phyloP scores from a whole-genome alignment of 352 stramenopile species.

The Globisporangium uncinulatum region DNA sequence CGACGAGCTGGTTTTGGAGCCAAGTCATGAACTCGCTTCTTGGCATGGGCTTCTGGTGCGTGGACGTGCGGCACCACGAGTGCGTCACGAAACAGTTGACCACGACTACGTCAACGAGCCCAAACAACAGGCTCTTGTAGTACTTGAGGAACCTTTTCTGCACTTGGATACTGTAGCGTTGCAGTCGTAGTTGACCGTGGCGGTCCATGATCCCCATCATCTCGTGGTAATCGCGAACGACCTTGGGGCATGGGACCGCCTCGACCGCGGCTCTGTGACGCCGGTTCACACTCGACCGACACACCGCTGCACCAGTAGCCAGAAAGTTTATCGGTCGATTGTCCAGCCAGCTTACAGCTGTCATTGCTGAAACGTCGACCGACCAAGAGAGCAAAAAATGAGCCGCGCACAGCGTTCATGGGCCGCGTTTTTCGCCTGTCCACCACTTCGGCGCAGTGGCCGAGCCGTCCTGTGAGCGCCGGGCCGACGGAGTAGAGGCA shows the following conservation, averaged over 20 bases:
- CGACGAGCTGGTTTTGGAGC: neutral
- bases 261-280: neutral
- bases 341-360: neutral
- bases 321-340: neutral
- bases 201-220: neutral
- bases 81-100: neutral
- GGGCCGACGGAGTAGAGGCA: neutral
- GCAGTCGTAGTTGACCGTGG: neutral
- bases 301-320: neutral
- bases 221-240: neutral
- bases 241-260: neutral
- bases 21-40: neutral
- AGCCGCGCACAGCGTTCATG: neutral
- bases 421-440: neutral
- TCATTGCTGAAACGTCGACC: neutral
- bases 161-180: neutral
- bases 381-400: neutral
- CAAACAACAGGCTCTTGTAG: neutral
- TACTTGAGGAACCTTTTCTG: conserved; percentile 1
- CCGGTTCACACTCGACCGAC: neutral
- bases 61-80: neutral
- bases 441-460: neutral
- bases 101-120: neutral
- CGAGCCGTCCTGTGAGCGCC: neutral
- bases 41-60: no score